Evolutionary conservation across 192 early-diverging fungal genomes (phyloP).

Genomic region (Rhizophagus prolifer): DNA sequence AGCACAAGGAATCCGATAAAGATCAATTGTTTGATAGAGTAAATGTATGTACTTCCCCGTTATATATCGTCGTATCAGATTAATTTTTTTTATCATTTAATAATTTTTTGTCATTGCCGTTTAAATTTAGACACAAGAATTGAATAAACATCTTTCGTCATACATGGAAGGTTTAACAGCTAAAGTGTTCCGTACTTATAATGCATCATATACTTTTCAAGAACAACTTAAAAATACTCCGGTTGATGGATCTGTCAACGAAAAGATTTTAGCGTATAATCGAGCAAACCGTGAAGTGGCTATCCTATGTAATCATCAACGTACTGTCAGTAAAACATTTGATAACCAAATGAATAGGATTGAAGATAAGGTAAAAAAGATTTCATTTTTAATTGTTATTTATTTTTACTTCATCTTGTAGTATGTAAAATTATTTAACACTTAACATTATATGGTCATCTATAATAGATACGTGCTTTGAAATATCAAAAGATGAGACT

Average conservation of each 20-base stretch:
- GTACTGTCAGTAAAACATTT: constrained; percentile 80
- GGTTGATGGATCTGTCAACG: constrained; percentile 62
- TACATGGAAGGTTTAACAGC: constrained; percentile 92
- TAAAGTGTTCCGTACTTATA: constrained; percentile 99
- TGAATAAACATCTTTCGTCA: constrained; percentile 88
- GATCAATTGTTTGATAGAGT: constrained; percentile 93
- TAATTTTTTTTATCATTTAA: not conserved
- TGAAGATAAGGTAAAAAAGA: constrained; percentile 67
- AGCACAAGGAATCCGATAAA: constrained; percentile 65
- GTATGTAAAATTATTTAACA: not conserved
- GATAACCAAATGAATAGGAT: constrained; percentile 76
- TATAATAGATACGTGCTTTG: constrained; percentile 63
- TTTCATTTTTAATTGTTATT: no score
- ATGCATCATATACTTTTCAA: constrained; percentile 93
- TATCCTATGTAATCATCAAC: constrained; percentile 97
- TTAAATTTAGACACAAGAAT: constrained; percentile 56
- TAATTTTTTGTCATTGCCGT: not conserved
- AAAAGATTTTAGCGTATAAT: constrained; percentile 93
- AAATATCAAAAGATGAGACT: constrained; percentile 85
- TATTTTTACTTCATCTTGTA: constrained; percentile 19
- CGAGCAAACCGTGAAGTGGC: constrained; percentile 95
- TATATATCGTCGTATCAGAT: not conserved
- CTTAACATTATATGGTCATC: not conserved
- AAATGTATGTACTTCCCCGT: constrained; percentile 53
- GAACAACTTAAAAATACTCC: constrained; percentile 77